These are phyloP conservation scores for Tylopilus sp. DNA, from an alignment of 1,284 basidiomycete genomes.

Conservation along the genomic window DNA sequence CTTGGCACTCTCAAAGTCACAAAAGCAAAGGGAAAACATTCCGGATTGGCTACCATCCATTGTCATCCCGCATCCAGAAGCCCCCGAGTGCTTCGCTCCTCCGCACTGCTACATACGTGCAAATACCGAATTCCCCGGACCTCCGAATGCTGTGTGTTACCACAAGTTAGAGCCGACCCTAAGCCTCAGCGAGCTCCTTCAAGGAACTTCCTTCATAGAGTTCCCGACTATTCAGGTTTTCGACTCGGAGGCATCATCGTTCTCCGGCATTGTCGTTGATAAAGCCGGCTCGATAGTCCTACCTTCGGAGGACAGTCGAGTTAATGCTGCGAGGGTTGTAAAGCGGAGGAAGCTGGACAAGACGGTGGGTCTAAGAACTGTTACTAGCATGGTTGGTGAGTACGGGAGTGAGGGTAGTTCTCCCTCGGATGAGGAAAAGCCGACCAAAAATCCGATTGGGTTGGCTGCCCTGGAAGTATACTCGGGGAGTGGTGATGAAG, in stretches of 20 bases:
- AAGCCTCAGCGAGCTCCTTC: slow-evolving; percentile 48
- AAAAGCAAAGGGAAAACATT: slow-evolving; percentile 38
- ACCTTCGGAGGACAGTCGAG: slow-evolving; percentile 34
- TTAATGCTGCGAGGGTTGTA: slow-evolving; percentile 33
- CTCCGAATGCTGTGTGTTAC: slow-evolving; percentile 36
- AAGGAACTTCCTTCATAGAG: slow-evolving; percentile 68
- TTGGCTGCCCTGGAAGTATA: slow-evolving; percentile 52
- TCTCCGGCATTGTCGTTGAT: slow-evolving; percentile 56
- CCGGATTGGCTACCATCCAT: slow-evolving; percentile 55
- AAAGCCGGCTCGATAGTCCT: slow-evolving; percentile 42
- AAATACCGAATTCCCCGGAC: slow-evolving; percentile 35
- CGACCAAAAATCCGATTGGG: slow-evolving; percentile 34
- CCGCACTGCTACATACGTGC: slow-evolving; percentile 61
- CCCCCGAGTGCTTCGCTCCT: slow-evolving; percentile 49
- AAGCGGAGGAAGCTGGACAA: slow-evolving; percentile 55
- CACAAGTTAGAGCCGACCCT: slow-evolving; percentile 55
- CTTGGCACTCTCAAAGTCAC: slow-evolving; percentile 17
- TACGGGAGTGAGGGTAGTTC: slow-evolving; percentile 62
- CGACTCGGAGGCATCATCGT: slow-evolving; percentile 48
- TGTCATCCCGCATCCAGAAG: slow-evolving; percentile 50
- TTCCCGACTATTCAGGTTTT: slow-evolving; percentile 77
- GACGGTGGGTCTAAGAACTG: slow-evolving; percentile 50
- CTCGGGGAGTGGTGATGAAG: slow-evolving; percentile 46
- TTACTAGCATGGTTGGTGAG: slow-evolving; percentile 55
- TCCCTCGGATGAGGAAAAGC: slow-evolving; percentile 36